These are phyloP conservation scores for Sordariomycetes sp. DNA, from an alignment of 2,329 filamentous ascomycete genomes.

Conservation along the genomic window DNA sequence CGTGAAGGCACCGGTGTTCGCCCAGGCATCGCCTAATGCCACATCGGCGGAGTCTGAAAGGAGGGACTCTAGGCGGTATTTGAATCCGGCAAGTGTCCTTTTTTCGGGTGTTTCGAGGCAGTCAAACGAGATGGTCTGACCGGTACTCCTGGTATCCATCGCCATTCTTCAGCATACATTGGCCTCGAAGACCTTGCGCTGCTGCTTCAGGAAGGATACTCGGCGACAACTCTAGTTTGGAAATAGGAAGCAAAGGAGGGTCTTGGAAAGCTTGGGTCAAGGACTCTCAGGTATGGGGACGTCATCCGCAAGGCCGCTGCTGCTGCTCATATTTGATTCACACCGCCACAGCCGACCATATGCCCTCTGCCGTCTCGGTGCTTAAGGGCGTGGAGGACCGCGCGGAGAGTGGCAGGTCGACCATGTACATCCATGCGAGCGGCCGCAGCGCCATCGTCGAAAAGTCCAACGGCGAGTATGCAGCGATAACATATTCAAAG, in stretches of 20 bases:
- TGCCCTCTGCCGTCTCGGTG: background rate
- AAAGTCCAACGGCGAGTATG: background rate
- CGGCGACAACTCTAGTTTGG: no score
- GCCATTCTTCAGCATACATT: background rate
- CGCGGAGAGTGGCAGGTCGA: background rate
- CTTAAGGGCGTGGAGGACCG: background rate
- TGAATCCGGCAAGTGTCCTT: background rate
- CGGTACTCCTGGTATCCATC: background rate
- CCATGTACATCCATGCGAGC: background rate
- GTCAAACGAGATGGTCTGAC: background rate
- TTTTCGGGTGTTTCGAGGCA: background rate
- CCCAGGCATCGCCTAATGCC: conserved; percentile 10
- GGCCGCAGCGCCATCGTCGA: background rate
- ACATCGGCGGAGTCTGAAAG: conserved; percentile 6
- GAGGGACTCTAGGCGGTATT: background rate
- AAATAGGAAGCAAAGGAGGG: no score
- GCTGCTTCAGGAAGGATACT: no score
- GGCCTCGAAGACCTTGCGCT: no score
- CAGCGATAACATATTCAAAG: background rate
- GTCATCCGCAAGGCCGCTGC: no score
- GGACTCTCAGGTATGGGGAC: no score
- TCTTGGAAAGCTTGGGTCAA: no score
- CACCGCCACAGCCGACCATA: background rate
- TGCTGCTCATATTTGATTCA: background rate
- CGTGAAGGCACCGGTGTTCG: conserved; percentile 6